Evolutionary conservation across 352 stramenopile genomes (phyloP).

Genomic region (Pythium rishiriense): DNA sequence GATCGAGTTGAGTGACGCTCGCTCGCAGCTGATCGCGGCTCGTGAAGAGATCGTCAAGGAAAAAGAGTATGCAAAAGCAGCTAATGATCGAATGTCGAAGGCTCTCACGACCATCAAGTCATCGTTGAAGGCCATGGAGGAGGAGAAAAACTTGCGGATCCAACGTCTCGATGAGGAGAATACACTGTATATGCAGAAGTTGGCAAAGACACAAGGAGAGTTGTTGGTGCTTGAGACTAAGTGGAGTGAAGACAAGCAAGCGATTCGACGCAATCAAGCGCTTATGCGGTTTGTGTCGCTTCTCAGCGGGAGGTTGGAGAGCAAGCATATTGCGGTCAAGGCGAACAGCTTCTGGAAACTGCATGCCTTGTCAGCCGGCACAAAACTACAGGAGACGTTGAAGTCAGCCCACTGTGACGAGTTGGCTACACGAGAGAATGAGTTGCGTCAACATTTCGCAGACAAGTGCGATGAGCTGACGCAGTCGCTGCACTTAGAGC

Average conservation of each 20-base stretch:
- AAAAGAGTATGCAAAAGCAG: constrained; percentile 46
- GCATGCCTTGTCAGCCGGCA: background rate
- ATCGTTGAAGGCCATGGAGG: constrained; percentile 58
- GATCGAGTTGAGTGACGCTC: constrained; percentile 50
- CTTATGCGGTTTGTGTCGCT: constrained; percentile 29
- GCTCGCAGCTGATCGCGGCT: constrained; percentile 38
- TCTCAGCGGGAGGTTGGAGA: constrained; percentile 23
- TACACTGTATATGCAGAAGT: constrained; percentile 46
- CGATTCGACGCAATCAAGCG: constrained; percentile 34
- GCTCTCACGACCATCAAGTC: constrained; percentile 55
- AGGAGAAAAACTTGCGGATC: constrained; percentile 62
- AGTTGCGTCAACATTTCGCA: constrained; percentile 45
- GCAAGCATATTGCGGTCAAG: constrained; percentile 28
- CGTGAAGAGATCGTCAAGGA: constrained; percentile 61
- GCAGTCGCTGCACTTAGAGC: constrained; percentile 50
- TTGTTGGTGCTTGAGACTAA: constrained; percentile 60
- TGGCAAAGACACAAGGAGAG: constrained; percentile 58
- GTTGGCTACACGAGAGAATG: constrained; percentile 42
- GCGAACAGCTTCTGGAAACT: constrained; percentile 33
- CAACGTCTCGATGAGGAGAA: constrained; percentile 54
- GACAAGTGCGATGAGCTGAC: constrained; percentile 63
- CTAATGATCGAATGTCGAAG: constrained; percentile 62
- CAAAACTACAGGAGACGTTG: background rate
- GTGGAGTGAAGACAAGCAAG: constrained; percentile 32
- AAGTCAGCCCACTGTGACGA: constrained; percentile 23